These are phyloP conservation scores for Lichtheimia ramosa DNA, from an alignment of 371 early-diverging fungal genomes.

Conservation along the genomic window DNA sequence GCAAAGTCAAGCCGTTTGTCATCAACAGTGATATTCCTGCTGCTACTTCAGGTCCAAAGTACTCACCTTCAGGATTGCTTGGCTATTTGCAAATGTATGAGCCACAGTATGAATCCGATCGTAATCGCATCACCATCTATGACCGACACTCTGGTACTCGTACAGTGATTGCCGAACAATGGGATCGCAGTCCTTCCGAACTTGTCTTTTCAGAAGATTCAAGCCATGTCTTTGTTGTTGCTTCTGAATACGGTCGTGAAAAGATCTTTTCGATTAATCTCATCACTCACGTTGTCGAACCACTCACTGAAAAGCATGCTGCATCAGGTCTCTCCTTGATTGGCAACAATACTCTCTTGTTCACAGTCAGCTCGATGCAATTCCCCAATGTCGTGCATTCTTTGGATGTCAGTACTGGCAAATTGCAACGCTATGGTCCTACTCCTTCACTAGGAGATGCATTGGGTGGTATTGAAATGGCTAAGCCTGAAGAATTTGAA, in stretches of 20 bases:
- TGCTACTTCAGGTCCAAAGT: slow-evolving; percentile 65
- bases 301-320: slow-evolving; percentile 55
- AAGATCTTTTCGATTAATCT: slow-evolving; percentile 59
- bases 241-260: slow-evolving; percentile 60
- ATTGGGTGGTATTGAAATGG: slow-evolving; percentile 31
- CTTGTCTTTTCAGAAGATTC: slow-evolving; percentile 57
- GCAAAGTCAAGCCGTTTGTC: slow-evolving; percentile 37
- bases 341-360: slow-evolving; percentile 38
- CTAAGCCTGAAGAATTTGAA: slow-evolving; percentile 60
- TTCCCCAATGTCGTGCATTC: slow-evolving; percentile 49
- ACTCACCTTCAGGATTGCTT: slow-evolving; percentile 62
- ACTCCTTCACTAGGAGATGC: slow-evolving; percentile 28
- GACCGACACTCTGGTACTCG: slow-evolving; percentile 40
- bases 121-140: slow-evolving; percentile 68
- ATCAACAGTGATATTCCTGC: slow-evolving; percentile 64
- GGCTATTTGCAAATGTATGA: slow-evolving; percentile 77
- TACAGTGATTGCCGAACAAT: slow-evolving; percentile 46
- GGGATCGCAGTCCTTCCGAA: slow-evolving; percentile 68
- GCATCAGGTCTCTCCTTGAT: slow-evolving; percentile 43
- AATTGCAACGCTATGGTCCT: slow-evolving; percentile 11
- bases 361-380: slow-evolving; percentile 46
- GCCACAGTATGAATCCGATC: slow-evolving; percentile 79
- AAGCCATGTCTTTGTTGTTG: slow-evolving; percentile 54
- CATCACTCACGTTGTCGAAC: slow-evolving; percentile 35
- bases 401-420: slow-evolving; percentile 23